Conservation (phyloP, 1,284 basidiomycete species). For the Xerocomus minutiporus region DNA sequence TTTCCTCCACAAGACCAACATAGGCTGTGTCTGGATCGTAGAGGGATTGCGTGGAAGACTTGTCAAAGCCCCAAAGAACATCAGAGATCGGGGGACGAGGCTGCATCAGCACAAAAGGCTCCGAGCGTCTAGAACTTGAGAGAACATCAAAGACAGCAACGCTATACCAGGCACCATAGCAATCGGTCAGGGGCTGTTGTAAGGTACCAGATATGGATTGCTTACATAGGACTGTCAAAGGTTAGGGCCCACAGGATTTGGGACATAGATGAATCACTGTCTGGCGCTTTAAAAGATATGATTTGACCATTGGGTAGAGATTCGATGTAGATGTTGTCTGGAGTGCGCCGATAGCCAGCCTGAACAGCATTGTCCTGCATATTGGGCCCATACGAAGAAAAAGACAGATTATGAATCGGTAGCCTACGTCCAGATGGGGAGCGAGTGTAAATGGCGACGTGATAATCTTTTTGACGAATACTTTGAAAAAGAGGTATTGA, state of each 20-base stretch:
- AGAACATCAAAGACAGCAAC: constrained; percentile 80
- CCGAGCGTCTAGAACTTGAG: constrained; percentile 39
- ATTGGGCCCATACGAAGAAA: constrained; percentile 82
- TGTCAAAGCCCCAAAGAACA: constrained; percentile 42
- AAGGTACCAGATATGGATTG: not conserved
- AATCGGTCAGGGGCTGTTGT: constrained; percentile 4
- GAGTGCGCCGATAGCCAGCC: constrained; percentile 60
- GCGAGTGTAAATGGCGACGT: constrained; percentile 62
- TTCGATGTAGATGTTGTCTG: constrained; percentile 75
- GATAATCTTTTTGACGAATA: constrained; percentile 51
- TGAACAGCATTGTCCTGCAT: constrained; percentile 69
- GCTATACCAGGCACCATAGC: constrained; percentile 33
- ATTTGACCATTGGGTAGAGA: constrained; percentile 72
- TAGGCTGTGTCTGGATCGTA: constrained; percentile 59
- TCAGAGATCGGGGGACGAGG: constrained; percentile 67
- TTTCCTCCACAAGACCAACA: constrained; percentile 68
- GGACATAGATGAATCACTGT: constrained; percentile 29
- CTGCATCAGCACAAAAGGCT: constrained; percentile 74
- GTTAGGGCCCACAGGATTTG: constrained; percentile 44
- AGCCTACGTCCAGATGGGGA: constrained; percentile 33
- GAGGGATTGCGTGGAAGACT: constrained; percentile 35
- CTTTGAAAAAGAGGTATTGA: constrained; percentile 6
- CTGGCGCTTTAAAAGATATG: constrained; percentile 59
- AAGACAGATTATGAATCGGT: constrained; percentile 71
- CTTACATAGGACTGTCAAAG: constrained; percentile 32